phyloP scores from a whole-genome alignment of 805 yeast genomes.

The Candida easanensis region DNA sequence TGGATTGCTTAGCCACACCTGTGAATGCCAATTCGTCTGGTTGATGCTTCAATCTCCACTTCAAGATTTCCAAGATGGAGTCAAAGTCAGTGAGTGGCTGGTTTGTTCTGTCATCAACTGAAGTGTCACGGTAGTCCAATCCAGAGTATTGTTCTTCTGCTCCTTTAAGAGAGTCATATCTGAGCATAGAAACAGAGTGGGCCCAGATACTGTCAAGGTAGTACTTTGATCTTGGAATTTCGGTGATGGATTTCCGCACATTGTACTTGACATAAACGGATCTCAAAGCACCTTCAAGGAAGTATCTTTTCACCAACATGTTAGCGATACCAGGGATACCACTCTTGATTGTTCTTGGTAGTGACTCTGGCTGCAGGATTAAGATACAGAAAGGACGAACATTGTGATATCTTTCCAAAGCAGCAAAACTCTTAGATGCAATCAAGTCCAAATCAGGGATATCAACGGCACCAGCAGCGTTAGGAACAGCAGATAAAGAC shows the following conservation, averaged over 20 bases:
- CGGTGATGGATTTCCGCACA: conserved; percentile 56
- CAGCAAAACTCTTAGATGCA: conserved; percentile 43
- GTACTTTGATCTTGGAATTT: conserved; percentile 74
- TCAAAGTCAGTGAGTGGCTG: conserved; percentile 72
- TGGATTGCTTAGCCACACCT: conserved; percentile 39
- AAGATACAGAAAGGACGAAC: conserved; percentile 79
- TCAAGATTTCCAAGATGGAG: conserved; percentile 68
- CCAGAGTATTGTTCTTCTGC: conserved; percentile 77
- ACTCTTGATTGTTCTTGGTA: conserved; percentile 80
- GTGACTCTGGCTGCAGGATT: conserved; percentile 72
- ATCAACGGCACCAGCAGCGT: conserved; percentile 30
- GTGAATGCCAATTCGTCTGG: conserved; percentile 80
- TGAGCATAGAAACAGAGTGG: conserved; percentile 47
- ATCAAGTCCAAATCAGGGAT: conserved; percentile 45
- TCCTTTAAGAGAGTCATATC: conserved; percentile 57
- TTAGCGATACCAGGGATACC: conserved; percentile 94
- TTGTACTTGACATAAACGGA: conserved; percentile 82
- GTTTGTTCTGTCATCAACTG: conserved; percentile 74
- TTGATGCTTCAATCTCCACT: conserved; percentile 70
- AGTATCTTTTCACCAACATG: conserved; percentile 74
- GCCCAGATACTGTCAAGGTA: conserved; percentile 84
- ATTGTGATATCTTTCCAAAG: conserved; percentile 56
- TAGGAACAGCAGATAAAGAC: conserved; percentile 49
- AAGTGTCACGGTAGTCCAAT: conserved; percentile 70
- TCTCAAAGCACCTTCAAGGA: conserved; percentile 74